Conservation (phyloP, 129 eudicot genomes). For the Chrysanthemum makinoi region DNA sequence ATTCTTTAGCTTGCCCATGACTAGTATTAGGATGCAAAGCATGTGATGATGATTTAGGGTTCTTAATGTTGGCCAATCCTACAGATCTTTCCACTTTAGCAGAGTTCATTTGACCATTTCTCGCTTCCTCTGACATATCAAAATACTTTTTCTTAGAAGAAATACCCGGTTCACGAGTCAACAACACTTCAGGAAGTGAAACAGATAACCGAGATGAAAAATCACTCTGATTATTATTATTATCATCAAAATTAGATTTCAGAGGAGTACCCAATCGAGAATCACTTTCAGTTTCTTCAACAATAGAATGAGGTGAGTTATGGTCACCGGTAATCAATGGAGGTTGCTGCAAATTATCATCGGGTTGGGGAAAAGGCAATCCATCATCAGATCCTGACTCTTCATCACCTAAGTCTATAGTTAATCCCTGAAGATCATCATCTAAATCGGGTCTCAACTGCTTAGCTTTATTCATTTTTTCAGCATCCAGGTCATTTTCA, state of each 20-base stretch:
- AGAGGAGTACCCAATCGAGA: conserved; percentile 55
- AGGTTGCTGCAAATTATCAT: conserved; percentile 64
- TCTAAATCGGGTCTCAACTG: conserved; percentile 73
- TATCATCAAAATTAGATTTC: conserved; percentile 56
- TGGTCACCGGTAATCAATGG: conserved; percentile 50
- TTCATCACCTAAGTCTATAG: conserved; percentile 90
- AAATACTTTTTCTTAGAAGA: conserved; percentile 58
- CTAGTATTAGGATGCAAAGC: conserved; percentile 37
- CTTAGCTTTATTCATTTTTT: conserved; percentile 49
- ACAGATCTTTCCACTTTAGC: conserved; percentile 34
- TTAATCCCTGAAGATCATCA: conserved; percentile 93
- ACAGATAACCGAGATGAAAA: conserved; percentile 74
- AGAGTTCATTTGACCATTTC: not conserved
- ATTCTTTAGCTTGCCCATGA: conserved; percentile 46
- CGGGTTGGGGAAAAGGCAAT: conserved; percentile 88
- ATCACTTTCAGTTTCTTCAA: conserved; percentile 92
- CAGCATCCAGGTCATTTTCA: conserved; percentile 42
- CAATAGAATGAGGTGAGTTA: conserved; percentile 75
- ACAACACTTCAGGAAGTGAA: conserved; percentile 56
- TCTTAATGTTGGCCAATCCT: conserved; percentile 39
- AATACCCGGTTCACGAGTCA: conserved; percentile 82
- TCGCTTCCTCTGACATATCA: conserved; percentile 16
- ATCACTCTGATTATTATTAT: conserved; percentile 47
- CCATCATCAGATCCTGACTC: conserved; percentile 89
- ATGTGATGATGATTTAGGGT: conserved; percentile 31